Percentiles rank a stretch among this genome's conserved stretches.
Conservation (phyloP, 208 protist species). For the Borovskyia barvae region DNA sequence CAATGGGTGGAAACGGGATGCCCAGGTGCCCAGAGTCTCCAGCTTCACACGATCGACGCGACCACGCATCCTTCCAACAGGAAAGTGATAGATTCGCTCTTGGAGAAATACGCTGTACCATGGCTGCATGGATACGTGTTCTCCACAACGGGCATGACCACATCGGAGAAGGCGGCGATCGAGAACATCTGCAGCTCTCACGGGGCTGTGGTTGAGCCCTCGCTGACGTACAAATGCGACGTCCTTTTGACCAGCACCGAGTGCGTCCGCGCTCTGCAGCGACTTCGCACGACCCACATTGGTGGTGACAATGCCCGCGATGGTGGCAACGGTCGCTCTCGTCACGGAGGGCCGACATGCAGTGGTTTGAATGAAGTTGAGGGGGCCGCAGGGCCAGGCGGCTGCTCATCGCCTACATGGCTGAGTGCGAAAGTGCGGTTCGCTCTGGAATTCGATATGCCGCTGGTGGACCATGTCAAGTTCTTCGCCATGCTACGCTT, state of each 20-base stretch:
- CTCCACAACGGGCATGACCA: conserved; percentile 39
- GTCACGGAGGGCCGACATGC: background rate
- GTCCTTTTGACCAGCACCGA: conserved; percentile 52
- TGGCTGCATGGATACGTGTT: conserved; percentile 70
- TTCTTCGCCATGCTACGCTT: conserved; percentile 46
- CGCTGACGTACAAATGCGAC: conserved; percentile 40
- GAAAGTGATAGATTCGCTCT: background rate
- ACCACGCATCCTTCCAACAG: background rate
- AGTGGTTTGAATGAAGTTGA: background rate
- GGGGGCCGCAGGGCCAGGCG: background rate
- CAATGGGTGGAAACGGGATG: conserved; percentile 39
- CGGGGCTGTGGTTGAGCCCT: conserved; percentile 38
- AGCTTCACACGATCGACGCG: too few relatives aligned
- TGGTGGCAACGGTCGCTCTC: too few relatives aligned
- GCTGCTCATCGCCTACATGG: background rate
- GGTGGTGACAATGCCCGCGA: background rate
- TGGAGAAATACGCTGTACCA: conserved; percentile 26
- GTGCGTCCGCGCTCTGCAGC: conserved; percentile 27
- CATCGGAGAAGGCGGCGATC: conserved; percentile 46
- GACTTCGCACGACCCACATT: too few relatives aligned
- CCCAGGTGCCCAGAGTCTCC: too few relatives aligned
- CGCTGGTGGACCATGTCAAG: conserved; percentile 58
- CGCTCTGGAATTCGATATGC: conserved; percentile 62
- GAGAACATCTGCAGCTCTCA: conserved; percentile 35
- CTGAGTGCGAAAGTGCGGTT: conserved; percentile 59